Evolutionary conservation across 306 rosid species (phyloP), one percentile per base, ranked within the genome.

Genomic region (Pterocarpus santalinus): DNA sequence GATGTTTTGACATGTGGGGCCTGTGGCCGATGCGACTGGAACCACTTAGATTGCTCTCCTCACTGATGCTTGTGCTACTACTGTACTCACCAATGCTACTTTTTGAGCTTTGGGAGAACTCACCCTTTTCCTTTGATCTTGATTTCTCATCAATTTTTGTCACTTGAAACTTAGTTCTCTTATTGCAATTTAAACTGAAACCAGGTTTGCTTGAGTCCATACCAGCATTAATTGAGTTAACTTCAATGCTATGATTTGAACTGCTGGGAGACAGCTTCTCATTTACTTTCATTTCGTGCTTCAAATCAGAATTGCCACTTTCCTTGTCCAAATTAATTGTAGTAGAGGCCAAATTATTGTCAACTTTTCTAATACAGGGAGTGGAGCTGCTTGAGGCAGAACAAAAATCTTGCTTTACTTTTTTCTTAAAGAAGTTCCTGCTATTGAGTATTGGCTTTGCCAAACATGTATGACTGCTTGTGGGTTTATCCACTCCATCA

Each of bases 1-100:
- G 83, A 80, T 95, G 97, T 88, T 87, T 95, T 15, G 99, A 93
- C 98, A 95, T 93, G 90, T 95, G 99, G 66, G 99, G 98, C 83
- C 98, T 86, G 81, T 87, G 87, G 82, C 98, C 98, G 77, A 92
- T 84, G 65, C 94, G 94, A 77, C 92, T 81, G 56, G 97, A 93
- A 67, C 97, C 91, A 76, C 96, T 87, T 22, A 85, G 61, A 88
- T 85, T 90, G 88, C 97, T 95, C 73, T 91, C 98, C 76, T 91
- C 99, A 82, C 99, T 95, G 72, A 90, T 87, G 87, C 98, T 90
- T 85, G 99, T 91, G 82, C 97, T 90, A 84, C 91, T 88, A 79
- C 99, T 95, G 78, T 86, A 89, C 64, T 95, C 99, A 60, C 97
- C 99, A 51, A 91, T 88, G 86, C 99, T 95, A 86, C 97, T 95